Base-by-base conservation (phyloP, 2,329 filamentous ascomycete species). In the Fusarium clavum region DNA sequence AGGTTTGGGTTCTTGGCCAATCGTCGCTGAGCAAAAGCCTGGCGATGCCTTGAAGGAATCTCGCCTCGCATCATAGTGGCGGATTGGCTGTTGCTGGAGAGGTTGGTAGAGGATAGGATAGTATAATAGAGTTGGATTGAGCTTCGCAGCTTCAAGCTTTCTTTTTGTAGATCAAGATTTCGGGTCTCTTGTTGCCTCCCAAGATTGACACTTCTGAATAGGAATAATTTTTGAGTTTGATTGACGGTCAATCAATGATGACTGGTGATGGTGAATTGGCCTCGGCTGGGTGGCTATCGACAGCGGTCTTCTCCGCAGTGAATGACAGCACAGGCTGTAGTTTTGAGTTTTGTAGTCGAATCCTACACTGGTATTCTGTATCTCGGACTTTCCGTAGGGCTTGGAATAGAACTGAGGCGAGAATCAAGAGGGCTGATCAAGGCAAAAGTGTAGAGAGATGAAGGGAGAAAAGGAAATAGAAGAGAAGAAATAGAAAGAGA, bases 1-100 rank as follows among this genome's bases (percentile, higher is more conserved):
- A 94, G 85, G 9, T 79, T 83, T 1, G 86, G 85, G 79, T 85
- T 85, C 64, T 76, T 79, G 61, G 80, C 79, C 8, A 84, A 77
- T 11, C 77, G 75, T 51, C 78, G 76, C 51, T 75, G 77, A 47
- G 64, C 61, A 43, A 77, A 75, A 30, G 70, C 58, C 64, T 74
- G 66, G 77, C 77, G 73, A 81, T 75, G 74, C 71, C 76, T 73
- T 47, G 76, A 71, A 51, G 75, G 75, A 30, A 79, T 76, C 67
- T 79, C 73, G 64, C 75, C 76, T 71, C 74, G 76, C 70, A 76
- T 76, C 78, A 79, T 81, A 45, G 61, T 77, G 75, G 57, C 57
- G 63, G 63, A 60, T 47, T 30, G 54, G 30, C n/a, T 32, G 43
- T 60, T 43, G 30, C 44, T 40, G 27, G 32, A 27, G 18, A 51